Evolutionary conservation across 2,329 filamentous ascomycete species (phyloP), one percentile per base, ranked within the genome.

Genomic region (Neopestalotiopsis clavispora): DNA sequence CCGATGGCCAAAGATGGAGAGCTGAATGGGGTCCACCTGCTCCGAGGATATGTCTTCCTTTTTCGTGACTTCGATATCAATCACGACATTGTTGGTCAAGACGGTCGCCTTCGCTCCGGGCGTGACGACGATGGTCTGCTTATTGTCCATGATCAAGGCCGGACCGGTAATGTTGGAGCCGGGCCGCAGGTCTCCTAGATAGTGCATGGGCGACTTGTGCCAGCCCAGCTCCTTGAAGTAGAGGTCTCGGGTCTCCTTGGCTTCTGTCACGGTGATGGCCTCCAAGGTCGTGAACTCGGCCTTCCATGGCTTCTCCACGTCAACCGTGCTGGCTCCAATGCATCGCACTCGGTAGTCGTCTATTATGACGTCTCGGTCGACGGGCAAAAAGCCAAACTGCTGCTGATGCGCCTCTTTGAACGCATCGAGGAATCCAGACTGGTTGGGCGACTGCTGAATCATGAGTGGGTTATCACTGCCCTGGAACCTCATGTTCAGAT

Each of bases 1-100:
- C 1, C 92, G 86, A 77, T 94, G 91, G 0, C 90, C 91, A 74
- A 95, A 94, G 68, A 94, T 91, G 73, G 89, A 91, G 1, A 95
- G 84, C 78, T 92, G 86, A 72, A 94, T 92, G 0, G 92, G 92
- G 75, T 94, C 91, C 0, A 93, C 88, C 32, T 88, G 84, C 52
- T 30, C 56, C 17, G 64, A 66, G 13, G 45, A 58, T 5, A 66
- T n/a, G 4, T 57, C 9, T 9, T 66, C 52, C 52, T 66, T 66
- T 28, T 40, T 66, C 3, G 17, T 34, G 17, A 66, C 45, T 9
- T 58, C 64, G 17, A 66, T 20, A 23, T 66, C 64, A 12, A 66
- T 66, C 6, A 66, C 64, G 13, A 66, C 64, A 13, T 57, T 57
- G 63, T 74, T 77, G 9, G 77, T 72, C 0, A 80, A 70, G 12